A percentile compares a stretch with the other conserved stretches of the same genome.
Conservation (phyloP, 192 early-diverging fungal species). For the Backusella morwellensis region DNA sequence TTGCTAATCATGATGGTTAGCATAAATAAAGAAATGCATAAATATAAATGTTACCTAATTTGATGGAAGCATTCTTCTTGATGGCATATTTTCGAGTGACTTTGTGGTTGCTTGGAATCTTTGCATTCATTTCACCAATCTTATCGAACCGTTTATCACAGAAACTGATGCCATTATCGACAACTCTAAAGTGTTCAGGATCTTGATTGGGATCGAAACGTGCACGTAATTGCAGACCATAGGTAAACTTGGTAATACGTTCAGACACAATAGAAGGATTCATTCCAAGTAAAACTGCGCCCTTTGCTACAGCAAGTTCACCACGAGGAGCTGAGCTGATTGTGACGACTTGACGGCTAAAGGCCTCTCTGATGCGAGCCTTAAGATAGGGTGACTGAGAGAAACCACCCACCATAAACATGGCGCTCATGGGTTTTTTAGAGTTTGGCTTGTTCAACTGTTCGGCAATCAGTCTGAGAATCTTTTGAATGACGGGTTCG, state of each 20-base stretch:
- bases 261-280: conserved; percentile 42
- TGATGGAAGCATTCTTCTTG: background rate
- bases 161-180: conserved; percentile 34
- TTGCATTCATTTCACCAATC: conserved; percentile 4
- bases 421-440: conserved; percentile 28
- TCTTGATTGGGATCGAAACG: conserved; percentile 41
- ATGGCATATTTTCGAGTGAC: background rate
- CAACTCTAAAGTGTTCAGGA: conserved; percentile 38
- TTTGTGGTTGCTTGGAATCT: background rate
- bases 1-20: background rate
- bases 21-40: background rate
- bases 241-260: conserved; percentile 40
- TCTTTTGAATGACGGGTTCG: conserved; percentile 38
- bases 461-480: conserved; percentile 28
- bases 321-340: conserved; percentile 37
- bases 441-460: conserved; percentile 26
- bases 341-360: background rate
- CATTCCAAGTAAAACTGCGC: conserved; percentile 47
- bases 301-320: conserved; percentile 44
- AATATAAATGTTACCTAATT: background rate
- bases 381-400: conserved; percentile 38
- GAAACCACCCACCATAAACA: conserved; percentile 47
- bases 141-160: conserved; percentile 37
- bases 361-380: conserved; percentile 39
- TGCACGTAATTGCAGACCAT: conserved; percentile 44